Base-by-base conservation (phyloP, 345 rosid genomes). In the Brassica cretica region DNA sequence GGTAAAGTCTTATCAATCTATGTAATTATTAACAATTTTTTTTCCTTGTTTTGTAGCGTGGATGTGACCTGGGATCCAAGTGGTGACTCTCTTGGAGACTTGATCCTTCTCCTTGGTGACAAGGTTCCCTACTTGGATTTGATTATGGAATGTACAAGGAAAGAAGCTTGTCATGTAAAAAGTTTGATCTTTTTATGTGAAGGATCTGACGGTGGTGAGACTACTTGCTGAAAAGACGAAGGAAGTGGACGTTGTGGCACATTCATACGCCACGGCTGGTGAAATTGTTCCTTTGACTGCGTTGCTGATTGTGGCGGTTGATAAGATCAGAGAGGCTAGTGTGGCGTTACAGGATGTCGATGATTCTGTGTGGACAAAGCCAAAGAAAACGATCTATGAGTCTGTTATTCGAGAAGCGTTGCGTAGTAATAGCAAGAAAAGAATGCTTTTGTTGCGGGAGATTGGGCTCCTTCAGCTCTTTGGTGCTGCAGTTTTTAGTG, bases 381-480 rank as follows among this genome's bases (percentile, higher is more conserved):
- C 56, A 5, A 51, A 51, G 19, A 51, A 2, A n/a, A 51, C 56
- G 19, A 51, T 51, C 56, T 51, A 51, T 63, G 91, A 89, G 71
- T 65, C 86, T 78, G 86, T 88, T 19, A 82, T 93, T 49, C 75
- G 75, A 56, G 91, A 89, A 81, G 92, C 93, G 4, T 16, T 86
- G 76, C 58, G 70, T 1, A 61, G 84, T 25, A 82, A 91, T 49
- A 71, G 64, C 5, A 71, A 66, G 79, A 89, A 84, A 73, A 77
- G 94, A 64, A 87, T 84, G 79, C 85, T 91, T 46, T 72, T 87
- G 82, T 91, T 93, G 65, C 62, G 83, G 60, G 89, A 81, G 86
- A 89, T 91, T 64, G 91, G 83, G 85, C 72, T 93, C 82, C 92
- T 91, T 66, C 97, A 89, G 82, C 86, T 89, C 60, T 91, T 87